phyloP scores from a whole-genome alignment of 1,284 basidiomycete species.

The Tremellales sp. region DNA sequence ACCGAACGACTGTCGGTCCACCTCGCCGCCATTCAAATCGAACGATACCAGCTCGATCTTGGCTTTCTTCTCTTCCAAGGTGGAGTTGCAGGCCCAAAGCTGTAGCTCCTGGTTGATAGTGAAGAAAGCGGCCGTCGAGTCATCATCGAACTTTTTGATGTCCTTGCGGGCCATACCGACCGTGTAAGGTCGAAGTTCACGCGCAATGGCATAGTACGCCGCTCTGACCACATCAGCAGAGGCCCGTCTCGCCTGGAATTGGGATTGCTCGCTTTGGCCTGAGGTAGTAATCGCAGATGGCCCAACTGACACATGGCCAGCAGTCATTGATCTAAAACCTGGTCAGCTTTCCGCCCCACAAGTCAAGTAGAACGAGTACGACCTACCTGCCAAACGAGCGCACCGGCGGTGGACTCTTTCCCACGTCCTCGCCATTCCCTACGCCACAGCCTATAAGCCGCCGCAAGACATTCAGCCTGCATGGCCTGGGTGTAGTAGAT shows the following conservation, averaged over 20 bases:
- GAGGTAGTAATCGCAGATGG: constrained; percentile 71
- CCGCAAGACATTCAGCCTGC: constrained; percentile 72
- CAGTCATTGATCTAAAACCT: constrained; percentile 65
- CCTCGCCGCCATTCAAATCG: constrained; percentile 53
- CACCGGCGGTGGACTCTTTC: constrained; percentile 66
- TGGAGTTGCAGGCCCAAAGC: constrained; percentile 80
- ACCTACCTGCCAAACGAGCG: constrained; percentile 71
- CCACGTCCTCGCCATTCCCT: constrained; percentile 69
- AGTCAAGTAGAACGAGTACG: not conserved
- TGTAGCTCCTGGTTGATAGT: constrained; percentile 61
- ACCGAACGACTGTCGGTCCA: constrained; percentile 54
- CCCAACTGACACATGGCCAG: constrained; percentile 76
- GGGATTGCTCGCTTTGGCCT: constrained; percentile 47
- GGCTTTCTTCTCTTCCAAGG: constrained; percentile 57
- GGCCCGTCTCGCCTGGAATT: not conserved
- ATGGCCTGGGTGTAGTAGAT: constrained; percentile 77
- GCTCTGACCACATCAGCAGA: constrained; percentile 55
- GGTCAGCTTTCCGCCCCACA: not conserved
- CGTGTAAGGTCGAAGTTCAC: constrained; percentile 66
- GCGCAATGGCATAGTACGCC: constrained; percentile 64
- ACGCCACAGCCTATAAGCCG: constrained; percentile 72
- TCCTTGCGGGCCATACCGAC: constrained; percentile 70
- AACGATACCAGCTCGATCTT: constrained; percentile 66
- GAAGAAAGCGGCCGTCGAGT: constrained; percentile 61
- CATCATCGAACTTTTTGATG: constrained; percentile 57